A percentile compares a stretch with the other conserved stretches of the same genome.
Conservation (phyloP, 495 filamentous ascomycete genomes). For the Penicillium egyptiacum region DNA sequence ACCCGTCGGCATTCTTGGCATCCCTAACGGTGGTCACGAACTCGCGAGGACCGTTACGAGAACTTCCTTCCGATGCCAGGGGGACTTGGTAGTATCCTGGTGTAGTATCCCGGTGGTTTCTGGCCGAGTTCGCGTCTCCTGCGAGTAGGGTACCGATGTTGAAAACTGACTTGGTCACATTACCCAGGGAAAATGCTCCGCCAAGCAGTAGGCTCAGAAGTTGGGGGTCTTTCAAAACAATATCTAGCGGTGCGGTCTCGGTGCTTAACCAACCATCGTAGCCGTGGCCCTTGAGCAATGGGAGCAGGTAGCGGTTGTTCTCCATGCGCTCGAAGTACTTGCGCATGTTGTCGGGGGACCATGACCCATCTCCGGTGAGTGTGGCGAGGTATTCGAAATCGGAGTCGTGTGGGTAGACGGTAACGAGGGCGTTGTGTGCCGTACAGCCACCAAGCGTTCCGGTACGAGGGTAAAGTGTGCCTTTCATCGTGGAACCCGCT, state of each 20-base stretch:
- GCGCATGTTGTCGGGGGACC: slow-evolving; percentile 46
- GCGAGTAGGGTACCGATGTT: slow-evolving; percentile 46
- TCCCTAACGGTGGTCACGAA: slow-evolving; percentile 53
- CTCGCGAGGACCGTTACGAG: slow-evolving; percentile 54
- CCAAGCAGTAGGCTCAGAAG: slow-evolving; percentile 50
- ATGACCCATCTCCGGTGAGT: slow-evolving; percentile 45
- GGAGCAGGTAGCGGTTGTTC: slow-evolving; percentile 52
- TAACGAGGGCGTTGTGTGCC: slow-evolving; percentile 49
- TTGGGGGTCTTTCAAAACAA: slow-evolving; percentile 53
- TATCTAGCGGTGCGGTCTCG: slow-evolving; percentile 44
- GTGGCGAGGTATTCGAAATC: slow-evolving; percentile 50
- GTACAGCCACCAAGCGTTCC: slow-evolving; percentile 50
- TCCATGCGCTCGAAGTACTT: slow-evolving; percentile 50
- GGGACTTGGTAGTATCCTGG: slow-evolving; percentile 56
- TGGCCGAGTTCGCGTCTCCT: slow-evolving; percentile 54
- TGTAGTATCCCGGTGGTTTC: slow-evolving; percentile 35
- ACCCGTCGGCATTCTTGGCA: slow-evolving; percentile 50
- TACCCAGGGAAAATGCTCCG: slow-evolving; percentile 53
- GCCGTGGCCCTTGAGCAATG: slow-evolving; percentile 51
- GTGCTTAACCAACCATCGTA: slow-evolving; percentile 57
- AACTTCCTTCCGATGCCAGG: slow-evolving; percentile 42
- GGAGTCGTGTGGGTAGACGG: slow-evolving; percentile 40
- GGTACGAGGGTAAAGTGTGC: slow-evolving; percentile 49
- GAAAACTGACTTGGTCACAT: slow-evolving; percentile 37
- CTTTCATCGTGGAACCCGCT: slow-evolving; percentile 37